Evolutionary conservation across 176 grass and related monocot species (phyloP).

Genomic region (Pontederia paniculata): DNA sequence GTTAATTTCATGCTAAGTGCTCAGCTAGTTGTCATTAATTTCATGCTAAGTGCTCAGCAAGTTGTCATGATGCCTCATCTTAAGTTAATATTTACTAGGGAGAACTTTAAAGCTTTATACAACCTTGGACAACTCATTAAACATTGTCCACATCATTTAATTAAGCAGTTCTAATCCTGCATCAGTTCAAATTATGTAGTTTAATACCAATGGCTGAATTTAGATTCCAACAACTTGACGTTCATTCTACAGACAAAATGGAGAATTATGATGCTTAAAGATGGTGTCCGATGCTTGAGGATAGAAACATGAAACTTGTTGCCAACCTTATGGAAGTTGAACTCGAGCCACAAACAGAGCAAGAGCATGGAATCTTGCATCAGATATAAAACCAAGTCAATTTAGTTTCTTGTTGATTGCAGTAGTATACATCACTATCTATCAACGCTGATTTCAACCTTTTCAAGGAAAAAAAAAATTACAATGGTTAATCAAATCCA

Average conservation of each 20-base stretch:
- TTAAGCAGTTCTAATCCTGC: no score
- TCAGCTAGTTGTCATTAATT: background rate
- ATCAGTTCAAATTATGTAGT: background rate
- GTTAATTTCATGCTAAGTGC: slow-evolving; percentile 1
- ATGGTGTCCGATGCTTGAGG: background rate
- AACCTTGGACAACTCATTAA: no score
- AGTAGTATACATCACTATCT: background rate
- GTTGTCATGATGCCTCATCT: background rate
- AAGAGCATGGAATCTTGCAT: background rate
- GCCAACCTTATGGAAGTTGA: background rate
- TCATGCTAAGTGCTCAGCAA: background rate
- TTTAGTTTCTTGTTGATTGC: background rate
- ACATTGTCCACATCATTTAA: no score
- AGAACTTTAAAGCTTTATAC: no score
- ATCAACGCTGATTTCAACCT: background rate
- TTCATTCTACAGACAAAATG: background rate
- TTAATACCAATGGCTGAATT: background rate
- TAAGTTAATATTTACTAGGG: background rate
- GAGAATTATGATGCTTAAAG: background rate
- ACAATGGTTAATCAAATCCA: background rate
- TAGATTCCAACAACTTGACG: background rate
- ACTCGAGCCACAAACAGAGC: background rate
- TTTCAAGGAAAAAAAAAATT: background rate
- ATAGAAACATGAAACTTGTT: background rate
- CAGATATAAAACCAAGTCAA: background rate